Evolutionary conservation across 768 basidiomycete genomes (phyloP).

Genomic region (Lactarius pseudohatsudake): DNA sequence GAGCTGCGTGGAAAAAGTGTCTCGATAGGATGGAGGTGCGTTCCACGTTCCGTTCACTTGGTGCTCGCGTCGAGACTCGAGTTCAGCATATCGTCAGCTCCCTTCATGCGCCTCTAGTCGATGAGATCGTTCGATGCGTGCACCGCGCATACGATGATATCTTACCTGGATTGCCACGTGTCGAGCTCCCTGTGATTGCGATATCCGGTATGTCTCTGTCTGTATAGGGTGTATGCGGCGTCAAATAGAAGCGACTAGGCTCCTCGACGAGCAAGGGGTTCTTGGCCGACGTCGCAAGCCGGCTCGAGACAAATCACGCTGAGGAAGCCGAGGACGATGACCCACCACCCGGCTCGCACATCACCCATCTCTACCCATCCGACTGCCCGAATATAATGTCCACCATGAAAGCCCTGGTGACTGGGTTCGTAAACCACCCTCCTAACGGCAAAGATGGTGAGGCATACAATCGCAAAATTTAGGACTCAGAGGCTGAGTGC

Average conservation of each 20-base stretch:
- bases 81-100: conserved; percentile 23
- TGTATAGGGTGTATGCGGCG: neutral
- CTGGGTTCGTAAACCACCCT: conserved; percentile 25
- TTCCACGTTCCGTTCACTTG: neutral
- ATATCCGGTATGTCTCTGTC: conserved; percentile 23
- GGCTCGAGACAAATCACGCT: conserved; percentile 5
- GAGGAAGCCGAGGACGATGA: conserved; percentile 18
- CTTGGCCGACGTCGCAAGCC: conserved; percentile 16
- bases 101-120: conserved; percentile 22
- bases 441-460: conserved; percentile 28
- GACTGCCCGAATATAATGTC: conserved; percentile 28
- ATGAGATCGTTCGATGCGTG: conserved; percentile 25
- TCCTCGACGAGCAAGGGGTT: conserved; percentile 24
- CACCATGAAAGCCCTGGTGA: conserved; percentile 29
- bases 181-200: conserved; percentile 28
- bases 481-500: neutral
- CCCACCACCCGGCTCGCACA: conserved; percentile 13
- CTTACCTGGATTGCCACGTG: conserved; percentile 28
- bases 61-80: neutral
- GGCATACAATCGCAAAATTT: neutral
- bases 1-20: conserved; percentile 26
- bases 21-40: conserved; percentile 26
- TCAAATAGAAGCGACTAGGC: conserved; percentile 9
- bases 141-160: conserved; percentile 28
- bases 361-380: conserved; percentile 25